These are phyloP conservation scores for Blastocystis sp. DNA, from an alignment of 352 stramenopile species.

Conservation along the genomic window DNA sequence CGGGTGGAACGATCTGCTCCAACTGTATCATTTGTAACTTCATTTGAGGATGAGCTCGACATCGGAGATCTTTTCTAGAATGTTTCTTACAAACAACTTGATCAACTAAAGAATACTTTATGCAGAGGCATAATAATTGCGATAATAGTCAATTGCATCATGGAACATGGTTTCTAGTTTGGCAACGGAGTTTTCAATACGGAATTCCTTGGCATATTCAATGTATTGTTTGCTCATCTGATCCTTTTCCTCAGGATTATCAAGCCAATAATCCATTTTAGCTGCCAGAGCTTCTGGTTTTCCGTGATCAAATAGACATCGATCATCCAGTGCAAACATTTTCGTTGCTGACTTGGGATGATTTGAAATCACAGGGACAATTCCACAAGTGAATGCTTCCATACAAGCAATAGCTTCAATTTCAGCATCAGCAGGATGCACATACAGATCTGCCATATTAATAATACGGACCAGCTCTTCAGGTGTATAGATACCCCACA, in stretches of 20 bases:
- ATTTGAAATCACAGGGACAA: slow-evolving; percentile 43
- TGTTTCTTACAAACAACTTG: neutral
- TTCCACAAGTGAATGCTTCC: slow-evolving; percentile 40
- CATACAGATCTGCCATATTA: slow-evolving; percentile 40
- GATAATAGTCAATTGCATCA: slow-evolving; percentile 49
- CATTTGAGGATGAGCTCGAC: slow-evolving; percentile 48
- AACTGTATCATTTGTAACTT: slow-evolving; percentile 59
- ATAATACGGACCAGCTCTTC: slow-evolving; percentile 27
- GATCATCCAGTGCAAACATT: slow-evolving; percentile 37
- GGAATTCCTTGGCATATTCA: slow-evolving; percentile 28
- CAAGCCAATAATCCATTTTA: slow-evolving; percentile 50
- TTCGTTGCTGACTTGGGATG: slow-evolving; percentile 36
- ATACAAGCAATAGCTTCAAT: slow-evolving; percentile 57
- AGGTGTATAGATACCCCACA: slow-evolving; percentile 30
- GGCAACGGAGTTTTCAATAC: neutral
- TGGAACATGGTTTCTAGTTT: slow-evolving; percentile 55
- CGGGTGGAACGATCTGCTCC: neutral
- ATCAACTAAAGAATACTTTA: neutral
- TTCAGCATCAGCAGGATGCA: slow-evolving; percentile 29
- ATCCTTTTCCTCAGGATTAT: slow-evolving; percentile 38
- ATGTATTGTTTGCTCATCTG: slow-evolving; percentile 31
- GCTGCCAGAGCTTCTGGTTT: neutral
- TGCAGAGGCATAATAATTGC: neutral
- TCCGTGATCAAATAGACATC: slow-evolving; percentile 32
- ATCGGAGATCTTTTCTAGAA: slow-evolving; percentile 35